phyloP scores from a whole-genome alignment of 1,284 basidiomycete genomes.

The Athelia sp. region DNA sequence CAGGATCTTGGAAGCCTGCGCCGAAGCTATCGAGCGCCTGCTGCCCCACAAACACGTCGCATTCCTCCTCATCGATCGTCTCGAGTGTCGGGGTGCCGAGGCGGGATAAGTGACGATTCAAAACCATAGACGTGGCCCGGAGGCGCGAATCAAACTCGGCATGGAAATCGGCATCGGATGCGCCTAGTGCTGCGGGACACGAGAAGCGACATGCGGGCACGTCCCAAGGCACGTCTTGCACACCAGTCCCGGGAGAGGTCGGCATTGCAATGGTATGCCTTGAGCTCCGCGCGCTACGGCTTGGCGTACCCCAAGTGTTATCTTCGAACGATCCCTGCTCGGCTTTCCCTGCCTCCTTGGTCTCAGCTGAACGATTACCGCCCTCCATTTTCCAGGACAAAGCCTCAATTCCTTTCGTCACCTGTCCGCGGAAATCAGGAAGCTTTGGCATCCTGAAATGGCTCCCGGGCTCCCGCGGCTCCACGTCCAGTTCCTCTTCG shows the following conservation, averaged over 20 bases:
- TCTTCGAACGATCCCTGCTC: not conserved
- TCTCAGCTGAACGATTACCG: not conserved
- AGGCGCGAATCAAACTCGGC: not conserved
- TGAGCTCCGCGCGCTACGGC: not conserved
- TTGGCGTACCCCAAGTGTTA: not conserved
- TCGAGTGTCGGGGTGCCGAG: not conserved
- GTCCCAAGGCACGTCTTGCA: not conserved
- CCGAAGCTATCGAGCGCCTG: not conserved
- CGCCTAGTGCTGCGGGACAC: not conserved
- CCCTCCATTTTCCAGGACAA: conserved; percentile 1
- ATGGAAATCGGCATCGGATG: not conserved
- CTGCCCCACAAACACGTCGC: not conserved
- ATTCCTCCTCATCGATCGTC: not conserved
- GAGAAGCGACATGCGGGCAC: not conserved
- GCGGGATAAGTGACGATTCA: not conserved
- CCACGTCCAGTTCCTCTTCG: not conserved
- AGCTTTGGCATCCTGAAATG: not conserved
- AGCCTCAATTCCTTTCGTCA: not conserved
- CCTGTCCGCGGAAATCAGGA: not conserved
- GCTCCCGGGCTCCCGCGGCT: not conserved
- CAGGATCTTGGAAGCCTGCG: too few relatives aligned
- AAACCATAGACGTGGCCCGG: not conserved
- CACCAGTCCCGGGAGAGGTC: not conserved
- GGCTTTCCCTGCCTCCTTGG: not conserved
- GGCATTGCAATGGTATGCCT: not conserved